These are phyloP conservation scores for Ophiostoma ips DNA, from an alignment of 2,329 filamentous ascomycete species.

Conservation along the genomic window DNA sequence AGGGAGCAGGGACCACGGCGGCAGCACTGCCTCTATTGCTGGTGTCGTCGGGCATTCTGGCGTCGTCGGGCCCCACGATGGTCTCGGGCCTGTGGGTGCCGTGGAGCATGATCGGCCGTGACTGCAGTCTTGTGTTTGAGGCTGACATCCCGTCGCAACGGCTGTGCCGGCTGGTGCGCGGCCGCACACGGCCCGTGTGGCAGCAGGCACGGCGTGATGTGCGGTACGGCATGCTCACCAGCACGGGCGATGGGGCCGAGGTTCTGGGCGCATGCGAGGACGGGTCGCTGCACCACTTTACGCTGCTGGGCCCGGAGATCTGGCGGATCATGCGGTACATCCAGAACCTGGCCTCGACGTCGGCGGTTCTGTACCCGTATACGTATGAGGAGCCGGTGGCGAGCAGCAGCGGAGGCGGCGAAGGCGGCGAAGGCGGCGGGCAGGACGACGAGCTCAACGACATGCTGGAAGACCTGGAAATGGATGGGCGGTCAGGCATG, in stretches of 20 bases:
- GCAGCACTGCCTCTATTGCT: constrained; percentile 28
- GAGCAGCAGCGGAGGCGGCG: not conserved
- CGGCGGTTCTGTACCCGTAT: constrained; percentile 35
- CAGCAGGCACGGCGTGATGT: constrained; percentile 20
- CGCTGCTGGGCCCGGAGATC: constrained; percentile 44
- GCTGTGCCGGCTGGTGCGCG: constrained; percentile 41
- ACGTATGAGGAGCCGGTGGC: constrained; percentile 17
- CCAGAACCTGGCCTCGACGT: constrained; percentile 49
- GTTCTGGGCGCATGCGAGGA: constrained; percentile 54
- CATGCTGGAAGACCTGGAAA: constrained; percentile 21
- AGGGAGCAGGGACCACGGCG: constrained; percentile 13
- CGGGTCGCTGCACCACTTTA: constrained; percentile 57
- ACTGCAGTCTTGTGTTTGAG: constrained; percentile 38
- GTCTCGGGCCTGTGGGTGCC: constrained; percentile 39
- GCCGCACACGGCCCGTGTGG: constrained; percentile 40
- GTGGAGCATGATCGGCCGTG: constrained; percentile 24
- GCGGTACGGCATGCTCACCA: constrained; percentile 30
- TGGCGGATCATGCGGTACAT: constrained; percentile 60
- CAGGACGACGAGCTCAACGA: constrained; percentile 10
- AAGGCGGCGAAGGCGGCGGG: not conserved
- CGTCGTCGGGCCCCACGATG: constrained; percentile 33
- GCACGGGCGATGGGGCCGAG: constrained; percentile 31
- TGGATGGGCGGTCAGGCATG: constrained; percentile 32
- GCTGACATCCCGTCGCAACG: constrained; percentile 39
- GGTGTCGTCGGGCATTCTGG: constrained; percentile 32